Evolutionary conservation across 2,329 filamentous ascomycete genomes (phyloP), one percentile per base, ranked within the genome.

Genomic region (Beauveria brongniartii): DNA sequence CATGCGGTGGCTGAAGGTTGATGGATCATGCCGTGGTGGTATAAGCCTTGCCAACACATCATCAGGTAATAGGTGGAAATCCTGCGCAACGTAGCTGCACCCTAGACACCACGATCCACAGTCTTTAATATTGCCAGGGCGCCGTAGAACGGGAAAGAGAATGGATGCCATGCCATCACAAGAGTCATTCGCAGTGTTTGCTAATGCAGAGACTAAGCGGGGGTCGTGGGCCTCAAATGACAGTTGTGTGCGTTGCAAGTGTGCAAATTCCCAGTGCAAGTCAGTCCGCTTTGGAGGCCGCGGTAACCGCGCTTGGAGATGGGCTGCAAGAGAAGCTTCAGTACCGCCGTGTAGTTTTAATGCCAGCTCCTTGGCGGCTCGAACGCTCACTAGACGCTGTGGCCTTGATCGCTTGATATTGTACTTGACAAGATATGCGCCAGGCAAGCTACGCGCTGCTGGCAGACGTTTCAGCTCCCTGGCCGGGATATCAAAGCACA

Each of bases 301-400:
- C 22, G 16, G 22, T 12, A 26, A 20, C 26, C 40, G 34, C 18
- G 53, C 46, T 16, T 16, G 26, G 1, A 59, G 34, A 37, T 52
- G 28, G n/a, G 46, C 37, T 2, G 30, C n/a, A 10, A 59, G 46
- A 14, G 47, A 24, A 18, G 55, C 55, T 34, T 59, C 34, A 0
- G 67, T 69, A 14, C 67, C 67, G 10, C 67, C 67, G 46, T 72
- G 67, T 20, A 69, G 58, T 12, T 64, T 54, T 28, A 71, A 59
- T 4, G 65, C 68, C 20, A 72, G 64, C 16, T 67, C 40, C 59
- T 70, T 71, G 20, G 63, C 67, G 30, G 71, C 67, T 57, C 67
- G 69, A 16, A 69, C 65, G 62, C 68, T 70, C 28, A 71, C 68
- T 20, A 71, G 63, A 9, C 62, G 65, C n/a, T 63, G 60, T 20